Evolutionary conservation across 1,284 basidiomycete species (phyloP), one percentile per base, ranked within the genome.

Genomic region (Ustilago crameri): DNA sequence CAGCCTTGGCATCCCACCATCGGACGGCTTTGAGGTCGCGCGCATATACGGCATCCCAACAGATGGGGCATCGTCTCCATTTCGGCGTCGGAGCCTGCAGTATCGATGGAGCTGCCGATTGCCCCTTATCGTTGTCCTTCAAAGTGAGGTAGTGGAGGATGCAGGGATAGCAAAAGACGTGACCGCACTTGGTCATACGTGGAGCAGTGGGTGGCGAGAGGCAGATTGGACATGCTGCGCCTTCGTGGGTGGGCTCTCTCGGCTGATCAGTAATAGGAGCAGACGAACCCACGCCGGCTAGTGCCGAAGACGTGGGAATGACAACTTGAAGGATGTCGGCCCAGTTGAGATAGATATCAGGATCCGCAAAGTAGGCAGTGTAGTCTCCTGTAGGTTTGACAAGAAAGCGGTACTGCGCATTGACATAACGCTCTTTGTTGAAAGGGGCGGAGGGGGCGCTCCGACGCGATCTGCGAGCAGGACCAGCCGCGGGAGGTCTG

Each of bases 171-270:
- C 81, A 84, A 47, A 72, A 84, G 20, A 95, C 93, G 87, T 97
- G 95, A 60, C 94, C 95, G 76, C 94, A 97, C 86, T 93, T 93
- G 46, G 94, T 97, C 92, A 98, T 98, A 46, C 96, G 87, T 17
- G 95, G 93, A 18, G 93, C 93, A 41, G 90, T 90, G 5, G 95
- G 95, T 49, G 92, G 87, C 43, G 91, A 91, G 43, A 99, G 87
- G 85, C 95, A 99, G 71, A 99, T 98, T 3, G 95, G 96, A 84
- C 95, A 98, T 14, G 89, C 90, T 15, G 89, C 90, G 45, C 88
- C 86, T 40, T 89, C 89, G 74, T 91, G 90, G 15, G 72, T 55
- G 9, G 71, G 72, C 18, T 73, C 68, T 8, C 52, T 61, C 9
- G 69, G 69, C 26, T 70, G 61, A 52, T 68, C 59, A 17, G 60